Evolutionary conservation across 441 rosid genomes (phyloP), one percentile per base, ranked within the genome.

Genomic region (Metrosideros polymorpha): DNA sequence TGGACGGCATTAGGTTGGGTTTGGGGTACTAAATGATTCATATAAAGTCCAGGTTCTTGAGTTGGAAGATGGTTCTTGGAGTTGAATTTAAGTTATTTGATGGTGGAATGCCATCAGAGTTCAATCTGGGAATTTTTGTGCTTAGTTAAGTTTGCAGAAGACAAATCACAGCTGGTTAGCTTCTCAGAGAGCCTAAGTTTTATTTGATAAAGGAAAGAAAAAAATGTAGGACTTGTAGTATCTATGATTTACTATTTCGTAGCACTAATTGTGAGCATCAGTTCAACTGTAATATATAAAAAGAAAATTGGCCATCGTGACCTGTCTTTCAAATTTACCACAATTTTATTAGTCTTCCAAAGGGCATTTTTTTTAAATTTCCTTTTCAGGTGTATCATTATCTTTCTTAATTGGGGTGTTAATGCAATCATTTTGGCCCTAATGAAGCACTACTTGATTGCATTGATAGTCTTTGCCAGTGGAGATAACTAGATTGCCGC

Each of bases 401-500:
- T 39, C 49, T 71, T 39, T 71, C 82, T 71, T n/a, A 1, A 49
- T 83, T 22, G 47, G 61, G 63, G 29, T 5, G 9, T 83, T 25
- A 12, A 42, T 83, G 30, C 12, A n/a, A 52, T 39, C 24, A 22
- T 51, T 45, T 12, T 75, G 82, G 18, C 45, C 85, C 56, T 32
- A 53, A 35, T 53, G 53, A 51, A 83, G 85, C 82, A 53, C 53
- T 75, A 22, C 51, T 45, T 82, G 35, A 42, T 53, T 85, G 86
- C 57, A 49, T 90, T 90, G 85, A 85, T 90, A 98, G 99, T 95
- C 91, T 57, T 89, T 98, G 88, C 98, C 99, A 15, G 94, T 96
- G 89, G 99, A 95, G 84, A 86, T 96, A 86, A 92, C 95, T 39
- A 92, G 89, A 86, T 91, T 98, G 90, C 99, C 98, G 17, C 91